Base-by-base conservation (phyloP, 73 alveolate genomes). In the Symbiodinium pilosum region DNA sequence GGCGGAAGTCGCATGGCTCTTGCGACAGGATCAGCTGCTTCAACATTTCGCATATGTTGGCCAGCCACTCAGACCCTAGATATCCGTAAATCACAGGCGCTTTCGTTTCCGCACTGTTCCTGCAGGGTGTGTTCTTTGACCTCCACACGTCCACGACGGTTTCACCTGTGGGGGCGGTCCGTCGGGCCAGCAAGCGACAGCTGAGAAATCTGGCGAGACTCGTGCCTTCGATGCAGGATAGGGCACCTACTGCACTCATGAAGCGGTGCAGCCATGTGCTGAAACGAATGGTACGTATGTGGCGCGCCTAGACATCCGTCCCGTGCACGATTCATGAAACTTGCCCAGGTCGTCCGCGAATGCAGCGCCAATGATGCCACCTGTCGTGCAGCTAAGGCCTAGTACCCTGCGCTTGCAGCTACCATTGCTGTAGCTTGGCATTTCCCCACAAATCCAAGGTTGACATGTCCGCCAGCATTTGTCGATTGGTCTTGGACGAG, bases 181-280 rank as follows among this genome's bases (percentile, higher is more conserved):
- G 71, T 6, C 86, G 95, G 30, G 95, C 95, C 36, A 59, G 86
- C 95, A 88, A 88, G 87, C 95, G 95, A 38, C 95, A 88, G 40
- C 95, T 88, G 3, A 86, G 95, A 36, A 88, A 88, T 39, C 87
- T 88, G 68, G 86, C 73, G 47, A 83, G 95, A 64, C 77, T 64
- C 38, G 77, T 26, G 28, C 18, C 77, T 64, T 64, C 39, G 77
- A 18, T 36, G 11, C 28, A n/a, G n/a, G n/a, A n/a, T n/a, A n/a
- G n/a, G n/a, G 59, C 59, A 47, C 59, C 59, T 14, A 47, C 59
- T 6, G 59, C 21, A 47, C 21, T 47, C 59, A 6, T 6, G 59
- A 47, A 9, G 59, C 59, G 14, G 14, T 6, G 59, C 59, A 47
- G 59, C 21, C 59, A 47, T n/a, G n/a, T n/a, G n/a, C n/a, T n/a